Evolutionary conservation across 2,329 filamentous ascomycete genomes (phyloP), one percentile per base, ranked within the genome.

Genomic region (Colletotrichum destructivum): DNA sequence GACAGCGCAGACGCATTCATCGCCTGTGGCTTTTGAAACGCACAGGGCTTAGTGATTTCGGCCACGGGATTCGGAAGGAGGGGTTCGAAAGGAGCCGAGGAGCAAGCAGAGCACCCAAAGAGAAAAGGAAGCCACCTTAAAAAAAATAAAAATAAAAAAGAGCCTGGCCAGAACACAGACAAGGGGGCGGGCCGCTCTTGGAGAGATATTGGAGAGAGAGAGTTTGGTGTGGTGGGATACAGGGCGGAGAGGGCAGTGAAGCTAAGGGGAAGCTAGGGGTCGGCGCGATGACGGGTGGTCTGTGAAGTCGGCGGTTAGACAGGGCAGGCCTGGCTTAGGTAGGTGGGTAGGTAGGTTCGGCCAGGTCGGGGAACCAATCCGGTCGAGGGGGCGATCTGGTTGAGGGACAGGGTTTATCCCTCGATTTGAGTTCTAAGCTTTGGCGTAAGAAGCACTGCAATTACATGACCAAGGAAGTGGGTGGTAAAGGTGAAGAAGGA

Each of bases 271-370:
- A 68, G 56, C 42, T 40, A 61, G 68, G 57, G 69, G 51, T 57
- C 57, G 69, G 64, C 64, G 64, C 69, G 69, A 69, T 63, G 69
- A 69, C 64, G 52, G 66, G 64, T 66, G 56, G 64, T 59, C 69
- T 71, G 49, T 69, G 44, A 63, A 62, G 46, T 62, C 51, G 57
- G 69, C 64, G 69, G 69, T 71, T 71, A 71, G 69, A 71, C 59
- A 62, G 64, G 69, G 52, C 59, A 62, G 40, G 56, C 64, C 52
- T 69, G 62, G 69, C n/a, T 38, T 47, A 38, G 31, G 31, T 35
- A 35, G 31, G 31, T 35, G 31, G 31, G 31, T 35, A 35, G 31
- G 31, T 35, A 11, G 51, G 31, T 35, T 62, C 49, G 64, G 40
- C 51, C 44, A 62, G 51, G 59, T 57, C 57, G 64, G 57, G 64